Evolutionary conservation across 345 rosid species (phyloP), one percentile per base, ranked within the genome.

Genomic region (Geranium brycei): DNA sequence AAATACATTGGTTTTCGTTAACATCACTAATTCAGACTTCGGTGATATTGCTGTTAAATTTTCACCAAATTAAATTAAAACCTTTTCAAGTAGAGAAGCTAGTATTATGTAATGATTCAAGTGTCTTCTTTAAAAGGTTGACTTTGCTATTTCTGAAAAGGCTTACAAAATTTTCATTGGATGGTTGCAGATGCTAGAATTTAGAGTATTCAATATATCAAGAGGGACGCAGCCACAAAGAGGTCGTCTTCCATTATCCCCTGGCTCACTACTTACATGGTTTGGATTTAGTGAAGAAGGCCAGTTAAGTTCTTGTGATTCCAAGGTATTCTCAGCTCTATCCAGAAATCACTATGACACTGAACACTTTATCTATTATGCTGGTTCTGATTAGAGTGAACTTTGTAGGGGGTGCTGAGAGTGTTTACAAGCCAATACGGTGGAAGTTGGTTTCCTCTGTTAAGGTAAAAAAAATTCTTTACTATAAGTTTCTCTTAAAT

Each of bases 231-330:
- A 77, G 75, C 76, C 78, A 59, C 69, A 76, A 55, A 73, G 67
- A 62, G 92, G 97, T 30, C 83, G 86, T 61, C 86, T 93, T 74
- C 88, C 99, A 12, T 61, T 86, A 71, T 80, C 85, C 75, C 96
- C 99, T 67, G 84, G 91, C 70, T 93, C 99, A 62, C 72, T 63
- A 70, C 71, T 93, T 69, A 68, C 75, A 57, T 93, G 99, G 99
- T 72, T 90, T 57, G 97, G 97, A 58, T 93, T 88, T 69, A 88
- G 89, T 66, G 97, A 93, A 66, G 92, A 88, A 73, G 99, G 99
- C 56, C 83, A 77, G 38, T 74, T 93, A 75, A 87, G 92, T 75
- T 80, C 85, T 59, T 90, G 74, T 69, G 99, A 93, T 71, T 88
- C 99, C 16, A 82, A 85, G 97, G 99, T 90, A 68, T 58, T 31